Evolutionary conservation across 306 rosid genomes (phyloP).

Genomic region (Gastrolobium bilobum): DNA sequence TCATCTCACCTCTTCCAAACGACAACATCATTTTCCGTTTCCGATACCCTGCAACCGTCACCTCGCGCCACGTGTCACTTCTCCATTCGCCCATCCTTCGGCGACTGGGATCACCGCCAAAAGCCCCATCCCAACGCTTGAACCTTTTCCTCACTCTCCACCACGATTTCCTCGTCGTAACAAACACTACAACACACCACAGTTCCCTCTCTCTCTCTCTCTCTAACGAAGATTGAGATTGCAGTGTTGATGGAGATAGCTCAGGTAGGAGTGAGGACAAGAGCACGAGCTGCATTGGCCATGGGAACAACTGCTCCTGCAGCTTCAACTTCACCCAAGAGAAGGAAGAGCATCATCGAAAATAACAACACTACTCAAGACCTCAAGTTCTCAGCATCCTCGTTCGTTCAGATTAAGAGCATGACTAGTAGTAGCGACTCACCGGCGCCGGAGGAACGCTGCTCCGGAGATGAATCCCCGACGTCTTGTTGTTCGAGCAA

Average conservation of each 20-base stretch:
- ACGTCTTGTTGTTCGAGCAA: slow-evolving; percentile 75
- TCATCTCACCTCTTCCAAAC: background rate
- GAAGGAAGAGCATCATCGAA: slow-evolving; percentile 48
- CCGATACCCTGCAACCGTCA: background rate
- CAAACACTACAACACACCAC: background rate
- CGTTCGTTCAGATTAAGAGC: slow-evolving; percentile 51
- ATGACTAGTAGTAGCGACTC: background rate
- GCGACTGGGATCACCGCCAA: slow-evolving; percentile 58
- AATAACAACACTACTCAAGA: slow-evolving; percentile 4
- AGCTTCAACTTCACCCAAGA: slow-evolving; percentile 40
- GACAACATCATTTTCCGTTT: slow-evolving; percentile 32
- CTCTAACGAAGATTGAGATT: slow-evolving; percentile 42
- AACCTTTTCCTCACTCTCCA: slow-evolving; percentile 36
- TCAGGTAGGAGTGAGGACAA: slow-evolving; percentile 55
- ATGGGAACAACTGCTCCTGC: slow-evolving; percentile 43
- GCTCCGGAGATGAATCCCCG: slow-evolving; percentile 50
- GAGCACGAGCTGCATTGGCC: slow-evolving; percentile 58
- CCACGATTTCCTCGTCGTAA: slow-evolving; percentile 48
- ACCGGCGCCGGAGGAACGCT: slow-evolving; percentile 44
- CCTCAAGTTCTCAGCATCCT: slow-evolving; percentile 49
- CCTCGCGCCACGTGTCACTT: slow-evolving; percentile 49
- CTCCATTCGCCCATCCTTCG: slow-evolving; percentile 42
- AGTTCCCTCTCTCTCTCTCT: slow-evolving; percentile 8
- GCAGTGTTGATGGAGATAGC: slow-evolving; percentile 58
- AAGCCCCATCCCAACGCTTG: slow-evolving; percentile 52